Base-by-base conservation (phyloP, 2,329 filamentous ascomycete genomes). In the Elsinoe arachidis region DNA sequence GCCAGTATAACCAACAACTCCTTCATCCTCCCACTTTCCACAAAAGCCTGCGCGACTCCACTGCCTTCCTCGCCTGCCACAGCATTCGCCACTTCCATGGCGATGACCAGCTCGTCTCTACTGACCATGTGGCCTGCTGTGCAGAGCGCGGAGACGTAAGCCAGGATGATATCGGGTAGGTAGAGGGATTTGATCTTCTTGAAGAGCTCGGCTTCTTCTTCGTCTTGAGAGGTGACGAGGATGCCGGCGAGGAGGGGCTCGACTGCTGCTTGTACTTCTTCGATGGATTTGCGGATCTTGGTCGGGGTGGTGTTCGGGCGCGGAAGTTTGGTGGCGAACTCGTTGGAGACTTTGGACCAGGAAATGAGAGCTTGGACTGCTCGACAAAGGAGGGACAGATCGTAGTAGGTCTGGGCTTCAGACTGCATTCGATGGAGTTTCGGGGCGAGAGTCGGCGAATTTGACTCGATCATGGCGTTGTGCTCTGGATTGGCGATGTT, bases 161-260 rank as follows among this genome's bases (percentile, higher is more conserved):
- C 88, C 52, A 99, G 79, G 41, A 96, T 77, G 15, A 88, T 81
- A 69, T 96, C 90, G 1, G 93, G 91, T 2, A 99, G 78, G 70
- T 95, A 97, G 0, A 82, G 81, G 56, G 83, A 80, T 62, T 90
- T 84, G 54, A 97, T 81, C 21, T 78, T 73, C 49, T 73, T 72
- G 49, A 90, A 79, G 56, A 88, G 82, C 14, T 76, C 69, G 59
- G 82, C 79, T 65, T 86, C 86, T 55, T 69, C 66, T 52, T 76
- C 78, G 54, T 68, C 63, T 10, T 61, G 55, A 1, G 66, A 59
- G 10, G 63, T 56, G 10, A 62, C 61, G 10, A 73, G 63, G 33
- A 72, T 63, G 51, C 66, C 67, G 15, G 63, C 46, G 7, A 74
- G 60, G n/a, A 74, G 60, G 3, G 68, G 66, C 34, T 64, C 64